Evolutionary conservation across 768 basidiomycete genomes (phyloP).

Genomic region (Podaxis pistillaris): DNA sequence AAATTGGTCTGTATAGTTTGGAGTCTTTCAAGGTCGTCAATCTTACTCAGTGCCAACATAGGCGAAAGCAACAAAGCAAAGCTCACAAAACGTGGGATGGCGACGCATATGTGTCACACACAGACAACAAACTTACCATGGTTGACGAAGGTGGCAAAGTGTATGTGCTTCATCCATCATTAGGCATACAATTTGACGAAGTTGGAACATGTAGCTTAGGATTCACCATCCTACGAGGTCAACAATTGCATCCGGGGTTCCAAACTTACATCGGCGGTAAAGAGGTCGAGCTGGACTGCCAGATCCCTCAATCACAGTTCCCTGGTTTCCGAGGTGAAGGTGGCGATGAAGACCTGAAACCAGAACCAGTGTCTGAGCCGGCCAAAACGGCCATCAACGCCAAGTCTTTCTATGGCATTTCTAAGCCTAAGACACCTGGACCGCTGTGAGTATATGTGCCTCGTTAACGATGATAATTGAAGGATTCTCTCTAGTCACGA

Average conservation of each 20-base stretch:
- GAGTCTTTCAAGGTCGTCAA: background rate
- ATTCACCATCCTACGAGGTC: constrained; percentile 58
- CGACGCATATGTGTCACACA: constrained; percentile 59
- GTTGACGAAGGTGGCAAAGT: constrained; percentile 69
- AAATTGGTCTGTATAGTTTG: constrained; percentile 51
- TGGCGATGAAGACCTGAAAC: constrained; percentile 4
- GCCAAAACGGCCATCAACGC: constrained; percentile 14
- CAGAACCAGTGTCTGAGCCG: constrained; percentile 19
- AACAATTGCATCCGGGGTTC: constrained; percentile 46
- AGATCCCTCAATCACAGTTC: constrained; percentile 49
- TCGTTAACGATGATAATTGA: background rate
- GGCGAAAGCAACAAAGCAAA: constrained; percentile 71
- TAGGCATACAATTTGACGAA: background rate
- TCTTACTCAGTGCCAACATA: constrained; percentile 24
- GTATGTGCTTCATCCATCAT: constrained; percentile 35
- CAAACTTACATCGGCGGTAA: constrained; percentile 50
- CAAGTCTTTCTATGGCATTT: constrained; percentile 57
- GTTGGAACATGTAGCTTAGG: constrained; percentile 46
- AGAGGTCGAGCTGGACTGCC: constrained; percentile 60
- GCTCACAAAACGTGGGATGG: constrained; percentile 91
- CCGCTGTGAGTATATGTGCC: constrained; percentile 43
- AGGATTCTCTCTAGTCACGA: constrained; percentile 56
- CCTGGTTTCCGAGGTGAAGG: constrained; percentile 35
- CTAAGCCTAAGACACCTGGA: constrained; percentile 32
- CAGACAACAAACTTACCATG: constrained; percentile 53